These are phyloP conservation scores for Suaeda aralocaspica DNA, from an alignment of 148 eudicot genomes.

Conservation along the genomic window DNA sequence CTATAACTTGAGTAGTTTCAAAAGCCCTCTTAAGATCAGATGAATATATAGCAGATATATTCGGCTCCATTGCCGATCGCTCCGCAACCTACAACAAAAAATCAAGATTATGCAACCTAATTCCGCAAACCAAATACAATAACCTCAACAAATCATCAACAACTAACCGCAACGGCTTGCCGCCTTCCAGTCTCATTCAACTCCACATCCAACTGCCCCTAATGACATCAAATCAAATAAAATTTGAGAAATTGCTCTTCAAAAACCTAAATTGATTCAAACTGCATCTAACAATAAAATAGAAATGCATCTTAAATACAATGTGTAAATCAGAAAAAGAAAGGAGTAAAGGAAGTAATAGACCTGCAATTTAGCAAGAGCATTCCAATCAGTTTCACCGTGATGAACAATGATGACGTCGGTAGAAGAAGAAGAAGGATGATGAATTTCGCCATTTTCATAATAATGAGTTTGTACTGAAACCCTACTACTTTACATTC, in stretches of 20 bases:
- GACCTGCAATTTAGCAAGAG: conserved; percentile 64
- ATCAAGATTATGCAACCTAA: conserved; percentile 15
- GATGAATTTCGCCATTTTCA: no score
- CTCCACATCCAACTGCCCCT: conserved; percentile 90
- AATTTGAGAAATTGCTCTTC: not conserved
- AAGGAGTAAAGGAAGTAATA: not conserved
- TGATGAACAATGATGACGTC: conserved; percentile 30
- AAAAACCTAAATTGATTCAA: no score
- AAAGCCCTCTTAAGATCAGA: conserved; percentile 83
- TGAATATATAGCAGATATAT: conserved; percentile 65
- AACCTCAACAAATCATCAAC: conserved; percentile 2
- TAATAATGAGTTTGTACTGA: conserved; percentile 8
- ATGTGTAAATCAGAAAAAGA: not conserved
- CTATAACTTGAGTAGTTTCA: conserved; percentile 70
- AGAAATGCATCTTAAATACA: no score
- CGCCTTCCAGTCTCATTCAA: conserved; percentile 73
- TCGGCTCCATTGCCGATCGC: conserved; percentile 56
- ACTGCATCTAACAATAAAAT: no score
- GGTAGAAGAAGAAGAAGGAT: conserved; percentile 7
- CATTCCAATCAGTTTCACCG: conserved; percentile 69
- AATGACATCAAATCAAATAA: not conserved
- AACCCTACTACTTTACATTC: conserved; percentile 16
- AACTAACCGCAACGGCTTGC: conserved; percentile 79
- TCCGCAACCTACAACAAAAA: conserved; percentile 57
- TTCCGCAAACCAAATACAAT: conserved; percentile 5